Evolutionary conservation across 1,284 basidiomycete species (phyloP).

Genomic region (Sanghuangporus sanghuang): DNA sequence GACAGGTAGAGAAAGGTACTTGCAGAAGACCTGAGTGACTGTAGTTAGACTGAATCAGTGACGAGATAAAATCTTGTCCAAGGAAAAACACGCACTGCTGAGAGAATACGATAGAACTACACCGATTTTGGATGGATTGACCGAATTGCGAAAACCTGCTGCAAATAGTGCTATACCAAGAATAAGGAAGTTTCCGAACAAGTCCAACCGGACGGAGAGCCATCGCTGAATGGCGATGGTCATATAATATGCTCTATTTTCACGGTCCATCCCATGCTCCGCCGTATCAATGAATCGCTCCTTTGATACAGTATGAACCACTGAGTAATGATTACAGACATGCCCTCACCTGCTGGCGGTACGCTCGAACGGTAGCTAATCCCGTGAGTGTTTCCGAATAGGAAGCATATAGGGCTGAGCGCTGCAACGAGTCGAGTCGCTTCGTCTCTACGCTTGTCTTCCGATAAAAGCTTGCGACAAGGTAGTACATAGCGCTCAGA

Average conservation of each 20-base stretch:
- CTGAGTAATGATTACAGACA: not conserved
- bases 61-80: not conserved
- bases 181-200: slow-evolving; percentile 70
- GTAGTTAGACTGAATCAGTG: not conserved
- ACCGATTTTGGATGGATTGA: slow-evolving; percentile 48
- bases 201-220: slow-evolving; percentile 54
- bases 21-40: slow-evolving; percentile 56
- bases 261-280: slow-evolving; percentile 50
- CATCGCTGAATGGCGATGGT: slow-evolving; percentile 64
- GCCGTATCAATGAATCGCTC: slow-evolving; percentile 40
- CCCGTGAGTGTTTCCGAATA: slow-evolving; percentile 59
- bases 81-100: slow-evolving; percentile 39
- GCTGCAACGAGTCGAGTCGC: slow-evolving; percentile 64
- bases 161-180: slow-evolving; percentile 70
- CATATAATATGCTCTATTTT: slow-evolving; percentile 76
- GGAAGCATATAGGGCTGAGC: slow-evolving; percentile 58
- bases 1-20: slow-evolving; percentile 21
- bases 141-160: slow-evolving; percentile 46
- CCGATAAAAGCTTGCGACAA: slow-evolving; percentile 47
- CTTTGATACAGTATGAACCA: slow-evolving; percentile 15
- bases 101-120: slow-evolving; percentile 63
- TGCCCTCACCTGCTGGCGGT: slow-evolving; percentile 35
- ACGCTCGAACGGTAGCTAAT: slow-evolving; percentile 60
- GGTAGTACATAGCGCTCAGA: slow-evolving; percentile 44
- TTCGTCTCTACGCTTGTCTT: slow-evolving; percentile 61